Evolutionary conservation across 179 eudicot species (phyloP), one percentile per base, ranked within the genome.

Genomic region (Amaranthus tricolor): DNA sequence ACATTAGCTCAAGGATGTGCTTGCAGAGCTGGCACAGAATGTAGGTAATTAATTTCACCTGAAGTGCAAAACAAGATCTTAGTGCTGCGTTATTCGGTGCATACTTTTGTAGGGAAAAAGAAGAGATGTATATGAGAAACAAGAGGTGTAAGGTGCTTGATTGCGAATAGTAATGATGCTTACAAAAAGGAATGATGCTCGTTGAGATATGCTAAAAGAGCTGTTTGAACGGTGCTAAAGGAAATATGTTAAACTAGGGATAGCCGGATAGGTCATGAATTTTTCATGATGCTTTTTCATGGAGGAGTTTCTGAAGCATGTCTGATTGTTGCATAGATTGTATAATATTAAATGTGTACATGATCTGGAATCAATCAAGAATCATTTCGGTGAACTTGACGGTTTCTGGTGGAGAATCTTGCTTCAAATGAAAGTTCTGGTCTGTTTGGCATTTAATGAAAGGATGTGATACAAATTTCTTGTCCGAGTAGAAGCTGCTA

Each of bases 1-100:
- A 95, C 66, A 80, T 78, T 10, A 81, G 91, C 85, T 82, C 96
- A 73, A 83, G 96, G 79, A 91, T 89, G 94, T 93, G 98, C 79
- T 72, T 88, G 77, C 88, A 79, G 60, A 85, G 80, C 65, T 92
- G 99, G 97, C 87, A 86, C 47, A 76, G 51, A 69, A 70, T 7
- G 45, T 73, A 81, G 47, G 48, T 63, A 13, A 59, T 44, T 5
- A 72, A 59, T 68, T 83, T 79, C 53, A 81, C 84, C 76, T 73
- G 57, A 76, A 31, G 15, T 19, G 57, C 10, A n/a, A n/a, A n/a
- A n/a, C n/a, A n/a, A n/a, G n/a, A n/a, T n/a, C n/a, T n/a, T n/a
- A n/a, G n/a, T n/a, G n/a, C n/a, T n/a, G n/a, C n/a, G n/a, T n/a
- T n/a, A n/a, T n/a, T n/a, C n/a, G n/a, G n/a, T n/a, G n/a, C n/a